Evolutionary conservation across 1,139 yeast species (phyloP), one percentile per base, ranked within the genome.

Genomic region (Lodderomyces parapsilosis): DNA sequence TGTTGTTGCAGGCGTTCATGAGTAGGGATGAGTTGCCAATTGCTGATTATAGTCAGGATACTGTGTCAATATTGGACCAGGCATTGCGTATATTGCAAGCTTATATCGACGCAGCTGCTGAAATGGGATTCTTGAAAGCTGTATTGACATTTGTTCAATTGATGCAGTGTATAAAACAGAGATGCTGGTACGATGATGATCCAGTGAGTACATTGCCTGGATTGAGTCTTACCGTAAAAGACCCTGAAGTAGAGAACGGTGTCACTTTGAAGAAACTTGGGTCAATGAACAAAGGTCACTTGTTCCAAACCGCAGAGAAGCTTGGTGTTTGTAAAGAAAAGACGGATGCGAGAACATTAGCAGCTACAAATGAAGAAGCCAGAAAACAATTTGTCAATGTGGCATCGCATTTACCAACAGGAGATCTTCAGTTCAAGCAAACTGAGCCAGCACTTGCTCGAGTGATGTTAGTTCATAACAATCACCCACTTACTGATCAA

Each of bases 41-140:
- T 57, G 94, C 96, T 0, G 99, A 93, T 70, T 94, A 94, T 60
- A 74, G 87, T 11, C 98, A 93, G 58, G 99, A 93, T 63, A 90
- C 96, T 0, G 81, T 90, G 17, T 85, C 98, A 0, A 96, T 94
- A 4, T 69, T 94, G 48, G 99, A 93, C 58, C 99, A 93, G 65
- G 81, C 96, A 4, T 72, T 94, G 56, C 96, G 99, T 78, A 86
- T 93, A 49, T 68, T 90, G 45, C 99, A 93, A 58, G 97, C 98
- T 0, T 86, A 80, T 53, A 84, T 93, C 47, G 99, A 94, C 61
- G 89, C 88, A 15, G 83, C 95, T 2, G 81, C 96, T 1, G 97
- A 93, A 54, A 59, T 83, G 57, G 96, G 96, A 0, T 85, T 80
- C 56, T 69, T 83, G 38, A 59, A 74, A 3, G 77, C 88, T 0